phyloP scores from a whole-genome alignment of 495 filamentous ascomycete species.

The Cercophora sp. region DNA sequence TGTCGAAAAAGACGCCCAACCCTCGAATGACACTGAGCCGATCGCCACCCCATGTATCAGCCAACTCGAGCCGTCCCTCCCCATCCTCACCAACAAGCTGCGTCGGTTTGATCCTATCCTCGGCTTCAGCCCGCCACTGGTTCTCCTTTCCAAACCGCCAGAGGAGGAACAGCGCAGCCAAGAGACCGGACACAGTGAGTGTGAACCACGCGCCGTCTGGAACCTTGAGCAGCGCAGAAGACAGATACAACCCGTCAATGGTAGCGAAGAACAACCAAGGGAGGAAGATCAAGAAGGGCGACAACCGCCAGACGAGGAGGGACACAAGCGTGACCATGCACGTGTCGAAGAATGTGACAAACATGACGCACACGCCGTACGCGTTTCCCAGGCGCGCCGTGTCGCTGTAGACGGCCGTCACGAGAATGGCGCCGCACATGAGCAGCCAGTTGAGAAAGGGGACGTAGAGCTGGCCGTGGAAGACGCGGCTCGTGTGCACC shows the following conservation, averaged over 20 bases:
- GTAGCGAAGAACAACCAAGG: conserved; percentile 59
- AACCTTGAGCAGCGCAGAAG: conserved; percentile 63
- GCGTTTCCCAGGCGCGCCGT: conserved; percentile 50
- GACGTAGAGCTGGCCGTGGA: conserved; percentile 69
- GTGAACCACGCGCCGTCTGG: conserved; percentile 75
- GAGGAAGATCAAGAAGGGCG: conserved; percentile 51
- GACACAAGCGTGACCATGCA: conserved; percentile 65
- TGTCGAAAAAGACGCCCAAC: conserved; percentile 64
- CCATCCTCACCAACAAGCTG: conserved; percentile 34
- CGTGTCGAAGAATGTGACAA: conserved; percentile 72
- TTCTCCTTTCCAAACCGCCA: conserved; percentile 74
- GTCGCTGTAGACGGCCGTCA: conserved; percentile 69
- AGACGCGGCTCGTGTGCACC: conserved; percentile 59
- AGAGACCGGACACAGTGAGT: conserved; percentile 53
- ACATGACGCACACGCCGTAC: conserved; percentile 62
- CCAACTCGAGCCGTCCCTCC: conserved; percentile 28
- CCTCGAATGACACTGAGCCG: conserved; percentile 45
- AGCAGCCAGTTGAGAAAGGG: conserved; percentile 69
- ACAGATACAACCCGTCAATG: conserved; percentile 63
- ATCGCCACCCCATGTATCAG: conserved; percentile 42
- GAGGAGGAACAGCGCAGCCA: conserved; percentile 58
- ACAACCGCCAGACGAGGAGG: conserved; percentile 62
- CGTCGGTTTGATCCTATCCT: conserved; percentile 52
- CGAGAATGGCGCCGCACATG: conserved; percentile 69
- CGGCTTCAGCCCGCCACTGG: conserved; percentile 65